Percentiles rank a stretch among this genome's conserved stretches.
Conservation (phyloP, 306 rosid genomes). For the Vicia sativa region DNA sequence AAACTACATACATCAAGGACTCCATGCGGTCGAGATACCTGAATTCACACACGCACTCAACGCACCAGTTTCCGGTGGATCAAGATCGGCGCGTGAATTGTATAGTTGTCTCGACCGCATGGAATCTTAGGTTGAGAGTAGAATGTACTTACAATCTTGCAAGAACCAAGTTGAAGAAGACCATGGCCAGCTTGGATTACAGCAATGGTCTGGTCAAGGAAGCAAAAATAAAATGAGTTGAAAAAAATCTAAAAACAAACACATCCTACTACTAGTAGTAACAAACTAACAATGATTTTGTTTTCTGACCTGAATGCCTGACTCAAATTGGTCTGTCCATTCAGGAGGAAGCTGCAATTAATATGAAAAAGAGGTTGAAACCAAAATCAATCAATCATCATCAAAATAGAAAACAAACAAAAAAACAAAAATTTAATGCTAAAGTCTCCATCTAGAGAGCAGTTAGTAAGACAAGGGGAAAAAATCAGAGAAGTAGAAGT, state of each 20-base stretch:
- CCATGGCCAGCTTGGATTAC: constrained; percentile 99
- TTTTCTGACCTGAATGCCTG: constrained; percentile 92
- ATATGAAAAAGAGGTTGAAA: constrained; percentile 44
- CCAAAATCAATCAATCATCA: constrained; percentile 45
- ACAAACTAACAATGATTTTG: constrained; percentile 26
- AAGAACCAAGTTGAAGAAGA: constrained; percentile 97
- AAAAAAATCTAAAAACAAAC: constrained; percentile 20
- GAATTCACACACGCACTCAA: neutral
- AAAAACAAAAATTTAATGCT: constrained; percentile 1
- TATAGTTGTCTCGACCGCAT: no score
- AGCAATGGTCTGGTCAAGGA: constrained; percentile 82
- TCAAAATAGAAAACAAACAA: constrained; percentile 5
- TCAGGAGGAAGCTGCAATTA: constrained; percentile 96
- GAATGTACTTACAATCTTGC: constrained; percentile 86
- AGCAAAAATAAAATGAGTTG: constrained; percentile 26
- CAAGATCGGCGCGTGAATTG: neutral
- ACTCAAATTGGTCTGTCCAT: constrained; percentile 98
- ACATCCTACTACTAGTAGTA: neutral
- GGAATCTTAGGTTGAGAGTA: neutral
- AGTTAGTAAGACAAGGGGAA: neutral
- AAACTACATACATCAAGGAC: neutral
- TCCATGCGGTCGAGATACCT: neutral
- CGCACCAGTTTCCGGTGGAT: neutral
- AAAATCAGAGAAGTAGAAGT: constrained; percentile 7
- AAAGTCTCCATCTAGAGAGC: constrained; percentile 17